phyloP scores from a whole-genome alignment of 495 filamentous ascomycete genomes.

The Trichocladium uniseriatum region DNA sequence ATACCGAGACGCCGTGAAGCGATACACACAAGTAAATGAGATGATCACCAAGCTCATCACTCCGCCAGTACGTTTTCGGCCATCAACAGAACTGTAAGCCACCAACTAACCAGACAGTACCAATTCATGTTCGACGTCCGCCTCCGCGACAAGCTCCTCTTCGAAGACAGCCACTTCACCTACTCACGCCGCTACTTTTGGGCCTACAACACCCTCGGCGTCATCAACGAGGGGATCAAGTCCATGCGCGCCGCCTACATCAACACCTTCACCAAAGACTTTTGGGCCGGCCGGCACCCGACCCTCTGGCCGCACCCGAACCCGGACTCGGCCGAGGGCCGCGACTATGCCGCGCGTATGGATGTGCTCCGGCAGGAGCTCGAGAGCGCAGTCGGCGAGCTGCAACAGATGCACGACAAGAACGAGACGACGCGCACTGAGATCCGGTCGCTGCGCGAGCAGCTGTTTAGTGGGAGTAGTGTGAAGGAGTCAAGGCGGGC shows the following conservation, averaged over 20 bases:
- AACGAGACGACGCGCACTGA: slow-evolving; percentile 24
- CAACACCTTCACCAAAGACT: slow-evolving; percentile 39
- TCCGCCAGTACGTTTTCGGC: slow-evolving; percentile 29
- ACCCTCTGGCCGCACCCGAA: slow-evolving; percentile 29
- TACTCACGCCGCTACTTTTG: slow-evolving; percentile 50
- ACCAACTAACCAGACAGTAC: slow-evolving; percentile 14
- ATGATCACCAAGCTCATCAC: slow-evolving; percentile 41
- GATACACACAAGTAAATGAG: slow-evolving; percentile 38
- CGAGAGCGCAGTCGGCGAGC: slow-evolving; percentile 17
- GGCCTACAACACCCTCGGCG: slow-evolving; percentile 46
- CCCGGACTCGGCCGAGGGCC: slow-evolving; percentile 6
- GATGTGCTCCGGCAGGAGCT: slow-evolving; percentile 20
- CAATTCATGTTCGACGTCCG: slow-evolving; percentile 46
- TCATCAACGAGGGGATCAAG: slow-evolving; percentile 48
- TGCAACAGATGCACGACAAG: slow-evolving; percentile 15
- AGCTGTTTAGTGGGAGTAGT: slow-evolving; percentile 27
- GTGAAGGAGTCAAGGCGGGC: slow-evolving; percentile 27
- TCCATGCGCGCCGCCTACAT: slow-evolving; percentile 40
- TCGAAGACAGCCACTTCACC: slow-evolving; percentile 47
- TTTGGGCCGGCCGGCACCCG: slow-evolving; percentile 42
- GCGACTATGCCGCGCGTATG: slow-evolving; percentile 13
- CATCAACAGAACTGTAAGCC: neutral
- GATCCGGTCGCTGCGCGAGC: slow-evolving; percentile 25
- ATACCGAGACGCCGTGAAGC: slow-evolving; percentile 42
- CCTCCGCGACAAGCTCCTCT: slow-evolving; percentile 44